These are phyloP conservation scores for Oryza meridionalis DNA, from an alignment of 176 grass and related monocot genomes.

Conservation along the genomic window DNA sequence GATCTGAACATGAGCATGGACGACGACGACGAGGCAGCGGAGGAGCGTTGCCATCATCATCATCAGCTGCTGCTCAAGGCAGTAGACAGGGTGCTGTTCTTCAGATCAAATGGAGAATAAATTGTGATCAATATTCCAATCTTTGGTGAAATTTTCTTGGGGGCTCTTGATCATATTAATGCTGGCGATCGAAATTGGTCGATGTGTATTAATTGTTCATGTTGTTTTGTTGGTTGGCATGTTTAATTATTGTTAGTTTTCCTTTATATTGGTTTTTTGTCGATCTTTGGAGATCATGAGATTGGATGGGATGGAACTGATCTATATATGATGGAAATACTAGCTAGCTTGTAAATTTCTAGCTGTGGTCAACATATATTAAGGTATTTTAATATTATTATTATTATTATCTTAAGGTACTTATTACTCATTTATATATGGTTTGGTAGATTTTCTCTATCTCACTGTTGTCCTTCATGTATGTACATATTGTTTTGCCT, in stretches of 20 bases:
- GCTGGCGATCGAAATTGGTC: not conserved
- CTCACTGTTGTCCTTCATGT: too few relatives aligned
- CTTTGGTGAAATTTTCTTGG: not conserved
- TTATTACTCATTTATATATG: not conserved
- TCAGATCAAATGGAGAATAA: constrained; percentile 55
- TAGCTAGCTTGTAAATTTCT: not conserved
- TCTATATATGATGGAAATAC: not conserved
- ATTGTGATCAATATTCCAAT: constrained; percentile 7
- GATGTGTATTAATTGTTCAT: not conserved
- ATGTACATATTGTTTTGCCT: too few relatives aligned
- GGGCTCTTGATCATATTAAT: not conserved
- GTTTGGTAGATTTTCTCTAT: not conserved
- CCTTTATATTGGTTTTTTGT: not conserved
- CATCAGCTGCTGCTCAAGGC: constrained; percentile 40
- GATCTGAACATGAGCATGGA: constrained; percentile 73
- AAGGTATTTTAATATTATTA: not conserved
- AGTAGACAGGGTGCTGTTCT: constrained; percentile 66
- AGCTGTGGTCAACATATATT: not conserved
- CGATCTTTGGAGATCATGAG: not conserved
- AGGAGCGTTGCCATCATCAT: constrained; percentile 18
- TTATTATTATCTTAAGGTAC: not conserved
- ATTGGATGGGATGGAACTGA: not conserved
- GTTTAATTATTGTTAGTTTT: constrained; percentile 23
- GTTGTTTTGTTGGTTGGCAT: not conserved
- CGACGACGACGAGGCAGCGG: constrained; percentile 23